These are phyloP conservation scores for Gaultheria prostrata DNA, from an alignment of 148 eudicot genomes.

Conservation along the genomic window DNA sequence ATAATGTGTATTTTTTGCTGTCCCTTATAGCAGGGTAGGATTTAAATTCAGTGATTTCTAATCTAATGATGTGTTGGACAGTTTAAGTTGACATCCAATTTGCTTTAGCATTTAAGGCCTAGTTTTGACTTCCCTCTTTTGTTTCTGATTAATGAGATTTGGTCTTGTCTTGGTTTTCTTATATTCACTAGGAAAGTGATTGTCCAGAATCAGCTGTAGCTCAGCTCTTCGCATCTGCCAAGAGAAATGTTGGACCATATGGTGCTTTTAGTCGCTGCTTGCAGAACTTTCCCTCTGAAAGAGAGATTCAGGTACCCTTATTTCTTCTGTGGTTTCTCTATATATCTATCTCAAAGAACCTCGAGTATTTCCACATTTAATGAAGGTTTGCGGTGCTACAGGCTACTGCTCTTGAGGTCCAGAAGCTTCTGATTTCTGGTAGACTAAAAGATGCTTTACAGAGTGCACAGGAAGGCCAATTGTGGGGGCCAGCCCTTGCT, in stretches of 20 bases:
- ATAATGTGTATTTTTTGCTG: background rate
- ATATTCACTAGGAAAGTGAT: conserved; percentile 51
- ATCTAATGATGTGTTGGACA: background rate
- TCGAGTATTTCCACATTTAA: background rate
- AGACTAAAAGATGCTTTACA: conserved; percentile 67
- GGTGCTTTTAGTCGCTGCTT: conserved; percentile 46
- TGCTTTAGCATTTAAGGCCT: background rate
- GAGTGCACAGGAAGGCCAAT: conserved; percentile 73
- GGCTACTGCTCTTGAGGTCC: conserved; percentile 77
- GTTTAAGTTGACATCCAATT: background rate
- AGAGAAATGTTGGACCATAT: conserved; percentile 34
- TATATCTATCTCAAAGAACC: background rate
- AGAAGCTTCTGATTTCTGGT: conserved; percentile 72
- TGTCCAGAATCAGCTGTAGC: conserved; percentile 69
- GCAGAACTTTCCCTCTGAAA: conserved; percentile 64
- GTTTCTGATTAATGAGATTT: background rate
- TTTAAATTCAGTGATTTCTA: background rate
- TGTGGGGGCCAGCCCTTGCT: conserved; percentile 77
- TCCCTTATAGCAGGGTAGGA: background rate
- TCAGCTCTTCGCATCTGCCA: conserved; percentile 59
- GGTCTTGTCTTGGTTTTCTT: background rate
- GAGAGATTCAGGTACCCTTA: conserved; percentile 46
- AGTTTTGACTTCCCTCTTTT: background rate
- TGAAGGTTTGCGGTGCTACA: conserved; percentile 22
- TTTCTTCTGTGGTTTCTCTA: background rate